Evolutionary conservation across 2,329 filamentous ascomycete species (phyloP).

Genomic region (Metarhizium guizhouense): DNA sequence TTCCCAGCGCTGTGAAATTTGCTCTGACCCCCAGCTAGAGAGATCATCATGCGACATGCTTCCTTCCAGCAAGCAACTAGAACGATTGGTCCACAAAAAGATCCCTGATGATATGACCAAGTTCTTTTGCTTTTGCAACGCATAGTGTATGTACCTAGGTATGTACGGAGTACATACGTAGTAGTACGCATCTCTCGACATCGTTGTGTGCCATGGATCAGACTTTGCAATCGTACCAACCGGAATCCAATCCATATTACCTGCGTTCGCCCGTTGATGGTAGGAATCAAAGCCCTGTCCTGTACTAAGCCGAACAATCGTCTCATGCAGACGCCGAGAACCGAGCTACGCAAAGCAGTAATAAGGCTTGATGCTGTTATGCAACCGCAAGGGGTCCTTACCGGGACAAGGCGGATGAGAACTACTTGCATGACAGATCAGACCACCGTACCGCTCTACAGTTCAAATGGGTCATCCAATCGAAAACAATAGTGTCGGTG

Average conservation of each 20-base stretch:
- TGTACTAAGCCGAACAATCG: background rate
- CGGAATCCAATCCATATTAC: background rate
- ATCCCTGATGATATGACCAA: background rate
- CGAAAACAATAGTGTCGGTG: background rate
- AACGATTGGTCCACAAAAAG: background rate
- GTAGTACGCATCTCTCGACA: background rate
- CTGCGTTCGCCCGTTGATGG: background rate
- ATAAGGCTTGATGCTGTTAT: background rate
- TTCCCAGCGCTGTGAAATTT: no score
- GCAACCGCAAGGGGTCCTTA: background rate
- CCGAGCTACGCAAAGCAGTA: background rate
- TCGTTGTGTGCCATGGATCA: background rate
- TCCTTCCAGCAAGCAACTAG: no score
- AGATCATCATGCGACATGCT: no score
- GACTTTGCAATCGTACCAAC: background rate
- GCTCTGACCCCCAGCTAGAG: no score
- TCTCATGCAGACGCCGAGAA: background rate
- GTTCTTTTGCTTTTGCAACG: no score
- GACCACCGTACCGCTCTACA: background rate
- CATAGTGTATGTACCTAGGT: background rate
- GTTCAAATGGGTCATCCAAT: background rate
- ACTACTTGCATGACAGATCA: background rate
- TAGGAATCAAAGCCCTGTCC: background rate
- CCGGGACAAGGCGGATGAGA: background rate
- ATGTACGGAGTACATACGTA: no score